These are phyloP conservation scores for Trametes gibbosa DNA, from an alignment of 768 basidiomycete species.

Conservation along the genomic window DNA sequence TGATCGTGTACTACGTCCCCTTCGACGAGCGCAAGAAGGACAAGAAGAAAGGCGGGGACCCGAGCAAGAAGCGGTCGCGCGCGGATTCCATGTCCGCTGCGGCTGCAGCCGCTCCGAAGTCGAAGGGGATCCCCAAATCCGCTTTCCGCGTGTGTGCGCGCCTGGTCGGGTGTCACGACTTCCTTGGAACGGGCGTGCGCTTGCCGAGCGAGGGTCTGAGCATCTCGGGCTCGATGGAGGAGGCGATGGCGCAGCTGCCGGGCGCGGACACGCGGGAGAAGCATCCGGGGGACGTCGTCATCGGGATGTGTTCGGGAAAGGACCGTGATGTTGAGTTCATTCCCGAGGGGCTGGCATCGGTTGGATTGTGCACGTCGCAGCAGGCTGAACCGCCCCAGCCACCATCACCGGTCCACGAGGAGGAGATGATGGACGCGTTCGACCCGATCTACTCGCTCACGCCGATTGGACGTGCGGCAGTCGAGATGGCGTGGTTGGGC, in stretches of 20 bases:
- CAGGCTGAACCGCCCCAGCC: conserved; percentile 19
- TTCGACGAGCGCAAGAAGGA: conserved; percentile 34
- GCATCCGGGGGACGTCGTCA: conserved; percentile 41
- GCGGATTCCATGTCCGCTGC: conserved; percentile 26
- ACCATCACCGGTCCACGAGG: conserved; percentile 33
- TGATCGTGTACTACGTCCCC: conserved; percentile 79
- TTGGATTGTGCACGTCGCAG: conserved; percentile 56
- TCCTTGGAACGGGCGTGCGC: conserved; percentile 70
- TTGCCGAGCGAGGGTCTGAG: conserved; percentile 70
- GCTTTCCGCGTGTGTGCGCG: conserved; percentile 75
- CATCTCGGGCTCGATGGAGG: conserved; percentile 57
- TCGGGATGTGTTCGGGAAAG: conserved; percentile 61
- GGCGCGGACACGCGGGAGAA: conserved; percentile 36
- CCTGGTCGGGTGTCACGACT: conserved; percentile 67
- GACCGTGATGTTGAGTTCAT: conserved; percentile 73
- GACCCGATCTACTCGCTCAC: conserved; percentile 31
- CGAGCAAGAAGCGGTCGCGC: conserved; percentile 44
- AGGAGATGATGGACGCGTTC: conserved; percentile 38
- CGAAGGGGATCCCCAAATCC: conserved; percentile 51
- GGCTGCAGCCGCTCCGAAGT: conserved; percentile 30
- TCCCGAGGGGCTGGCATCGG: conserved; percentile 73
- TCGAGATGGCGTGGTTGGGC: conserved; percentile 56
- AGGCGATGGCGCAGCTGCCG: conserved; percentile 33
- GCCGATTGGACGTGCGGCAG: conserved; percentile 46
- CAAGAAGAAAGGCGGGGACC: conserved; percentile 30